These are phyloP conservation scores for Phytopythium kandeliae DNA, from an alignment of 352 stramenopile species.

Conservation along the genomic window DNA sequence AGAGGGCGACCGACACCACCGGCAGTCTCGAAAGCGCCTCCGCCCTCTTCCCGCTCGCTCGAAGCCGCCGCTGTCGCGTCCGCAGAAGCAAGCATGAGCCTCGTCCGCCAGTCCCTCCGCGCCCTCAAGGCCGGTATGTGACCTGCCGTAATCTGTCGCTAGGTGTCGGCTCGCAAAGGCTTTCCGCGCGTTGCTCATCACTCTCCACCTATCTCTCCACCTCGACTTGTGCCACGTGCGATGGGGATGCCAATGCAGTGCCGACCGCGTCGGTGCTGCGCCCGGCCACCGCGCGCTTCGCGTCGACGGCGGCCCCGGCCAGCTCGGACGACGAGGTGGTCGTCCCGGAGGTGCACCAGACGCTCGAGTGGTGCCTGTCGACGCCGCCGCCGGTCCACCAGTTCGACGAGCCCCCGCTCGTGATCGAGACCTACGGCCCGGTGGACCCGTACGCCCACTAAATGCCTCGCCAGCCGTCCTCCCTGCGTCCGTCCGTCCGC, in stretches of 20 bases:
- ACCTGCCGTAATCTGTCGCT: no score
- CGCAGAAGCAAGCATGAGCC: slow-evolving; percentile 51
- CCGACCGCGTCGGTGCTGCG: slow-evolving; percentile 47
- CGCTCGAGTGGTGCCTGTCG: slow-evolving; percentile 80
- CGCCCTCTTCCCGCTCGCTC: background rate
- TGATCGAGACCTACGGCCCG: slow-evolving; percentile 85
- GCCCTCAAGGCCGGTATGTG: slow-evolving; percentile 74
- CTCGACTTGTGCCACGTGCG: background rate
- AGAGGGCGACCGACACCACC: slow-evolving; percentile 5
- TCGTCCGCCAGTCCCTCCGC: slow-evolving; percentile 75
- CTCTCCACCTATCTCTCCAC: no score
- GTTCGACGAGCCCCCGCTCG: slow-evolving; percentile 84
- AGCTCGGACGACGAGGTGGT: slow-evolving; percentile 72
- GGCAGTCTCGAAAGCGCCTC: slow-evolving; percentile 6
- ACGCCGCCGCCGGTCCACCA: slow-evolving; percentile 85
- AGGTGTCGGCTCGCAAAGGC: no score
- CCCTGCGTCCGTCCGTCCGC: no score
- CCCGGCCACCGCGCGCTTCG: slow-evolving; percentile 41
- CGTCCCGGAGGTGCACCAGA: slow-evolving; percentile 76
- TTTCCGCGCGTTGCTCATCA: no score
- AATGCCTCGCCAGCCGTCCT: background rate
- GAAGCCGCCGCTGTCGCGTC: slow-evolving; percentile 1
- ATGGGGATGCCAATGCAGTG: slow-evolving; percentile 29
- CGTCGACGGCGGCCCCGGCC: slow-evolving; percentile 46
- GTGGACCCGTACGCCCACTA: slow-evolving; percentile 81